These are phyloP conservation scores for Secale cereale DNA, from an alignment of 176 grass and related monocot species.

Conservation along the genomic window DNA sequence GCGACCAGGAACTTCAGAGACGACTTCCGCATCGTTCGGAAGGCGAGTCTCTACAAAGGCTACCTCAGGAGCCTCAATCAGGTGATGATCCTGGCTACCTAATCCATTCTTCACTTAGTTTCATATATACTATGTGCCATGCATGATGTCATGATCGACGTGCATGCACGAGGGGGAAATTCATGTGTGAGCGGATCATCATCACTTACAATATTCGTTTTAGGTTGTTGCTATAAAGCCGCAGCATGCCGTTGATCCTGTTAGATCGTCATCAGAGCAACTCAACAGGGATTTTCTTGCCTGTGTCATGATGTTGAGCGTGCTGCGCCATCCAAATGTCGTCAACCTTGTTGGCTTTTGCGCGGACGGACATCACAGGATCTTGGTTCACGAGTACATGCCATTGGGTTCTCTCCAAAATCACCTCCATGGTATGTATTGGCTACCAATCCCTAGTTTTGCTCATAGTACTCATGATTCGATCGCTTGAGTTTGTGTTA, in stretches of 20 bases:
- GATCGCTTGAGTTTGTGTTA: background rate
- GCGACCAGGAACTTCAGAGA: background rate
- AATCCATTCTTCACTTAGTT: background rate
- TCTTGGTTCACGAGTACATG: background rate
- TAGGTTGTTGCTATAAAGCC: background rate
- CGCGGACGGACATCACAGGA: background rate
- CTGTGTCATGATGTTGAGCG: background rate
- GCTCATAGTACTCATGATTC: too few species aligned
- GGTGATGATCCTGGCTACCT: background rate
- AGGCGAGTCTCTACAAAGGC: background rate
- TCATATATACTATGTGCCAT: too few species aligned
- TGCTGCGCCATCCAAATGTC: background rate
- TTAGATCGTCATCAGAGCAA: background rate
- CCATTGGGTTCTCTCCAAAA: background rate
- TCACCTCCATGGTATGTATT: background rate
- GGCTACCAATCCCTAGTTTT: too few species aligned
- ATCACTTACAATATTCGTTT: background rate
- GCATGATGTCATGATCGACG: background rate
- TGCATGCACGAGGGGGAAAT: background rate
- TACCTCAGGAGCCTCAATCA: background rate
- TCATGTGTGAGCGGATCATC: background rate
- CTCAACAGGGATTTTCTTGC: background rate
- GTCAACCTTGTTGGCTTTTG: background rate
- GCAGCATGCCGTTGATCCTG: background rate
- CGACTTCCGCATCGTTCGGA: background rate